Base-by-base conservation (phyloP, 768 basidiomycete species). In the Gelatoporia subvermispora region DNA sequence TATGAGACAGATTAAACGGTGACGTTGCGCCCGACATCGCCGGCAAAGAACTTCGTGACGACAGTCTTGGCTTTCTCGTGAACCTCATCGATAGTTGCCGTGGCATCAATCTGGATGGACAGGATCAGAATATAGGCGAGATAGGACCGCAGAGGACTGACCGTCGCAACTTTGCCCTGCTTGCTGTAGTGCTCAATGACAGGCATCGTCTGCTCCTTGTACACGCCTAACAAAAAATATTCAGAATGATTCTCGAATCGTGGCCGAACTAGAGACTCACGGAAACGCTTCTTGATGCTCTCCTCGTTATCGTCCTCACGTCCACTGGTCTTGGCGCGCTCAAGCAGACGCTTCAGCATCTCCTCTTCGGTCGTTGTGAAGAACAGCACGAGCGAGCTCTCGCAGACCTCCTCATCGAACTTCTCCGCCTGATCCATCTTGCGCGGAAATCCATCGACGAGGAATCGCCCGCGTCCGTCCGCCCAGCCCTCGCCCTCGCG, bases 361-460 rank as follows among this genome's bases (percentile, higher is more conserved):
- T 93, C 84, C 41, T 89, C 79, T 62, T 98, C 86, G 13, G 88
- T 84, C 8, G 93, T 93, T 8, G 80, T 75, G 68, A 88, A 92
- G 75, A 88, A 96, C 43, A 99, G 69, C 25, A 94, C 88, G 49
- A 84, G 71, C 0, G 84, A 78, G 2, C 93, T 87, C 43, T 71
- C 52, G 68, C 93, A 96, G 49, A 96, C 86, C 41, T 82, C 75
- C 57, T 88, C 74, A 60, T 98, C 95, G 62, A 97, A 99, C 64
- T 84, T 83, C 60, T 85, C 51, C 0, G 94, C 95, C 69, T 99
- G 96, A 65, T 99, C 96, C 93, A 98, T 93, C 75, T 98, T 93
- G 52, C 95, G 80, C 47, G 95, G 96, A 70, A 98, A 98, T 1
- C 95, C 96, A 54, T 99, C 95, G 53, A 99, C 84, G 58, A 98